These are phyloP conservation scores for Colletotrichum somersetense DNA, from an alignment of 2,329 filamentous ascomycete genomes.

Conservation along the genomic window DNA sequence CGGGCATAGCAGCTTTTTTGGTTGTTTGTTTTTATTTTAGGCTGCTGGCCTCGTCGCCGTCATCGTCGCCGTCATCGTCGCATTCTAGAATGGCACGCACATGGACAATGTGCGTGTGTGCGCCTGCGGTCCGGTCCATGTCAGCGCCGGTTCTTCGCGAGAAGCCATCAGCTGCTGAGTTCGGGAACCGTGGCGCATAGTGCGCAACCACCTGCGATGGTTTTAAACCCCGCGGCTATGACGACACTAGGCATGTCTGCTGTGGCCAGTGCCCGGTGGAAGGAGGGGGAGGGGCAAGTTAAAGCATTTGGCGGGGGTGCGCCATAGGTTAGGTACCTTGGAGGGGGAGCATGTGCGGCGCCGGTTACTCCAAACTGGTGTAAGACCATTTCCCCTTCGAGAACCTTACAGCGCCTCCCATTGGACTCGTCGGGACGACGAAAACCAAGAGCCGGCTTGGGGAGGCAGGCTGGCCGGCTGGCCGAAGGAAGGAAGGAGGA, in stretches of 20 bases:
- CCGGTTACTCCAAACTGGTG: not conserved
- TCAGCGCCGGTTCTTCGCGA: not conserved
- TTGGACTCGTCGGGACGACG: conserved; percentile 19
- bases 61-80: not conserved
- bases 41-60: not conserved
- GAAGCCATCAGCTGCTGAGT: not conserved
- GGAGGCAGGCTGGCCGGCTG: not conserved
- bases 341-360: not conserved
- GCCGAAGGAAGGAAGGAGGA: not conserved
- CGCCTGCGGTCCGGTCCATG: not conserved
- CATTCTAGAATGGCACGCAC: not conserved
- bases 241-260: conserved; percentile 38
- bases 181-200: not conserved
- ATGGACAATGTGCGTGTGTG: not conserved
- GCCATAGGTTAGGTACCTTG: not conserved
- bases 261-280: not conserved
- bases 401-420: conserved; percentile 5
- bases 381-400: conserved; percentile 9
- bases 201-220: not conserved
- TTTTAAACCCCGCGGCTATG: conserved; percentile 25
- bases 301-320: not conserved
- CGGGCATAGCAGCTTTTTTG: not conserved
- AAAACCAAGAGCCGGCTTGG: conserved; percentile 13
- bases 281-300: conserved; percentile 37
- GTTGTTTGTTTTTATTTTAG: not conserved